phyloP scores from a whole-genome alignment of 768 basidiomycete genomes.

The Chalciporus pseudorubinellus region DNA sequence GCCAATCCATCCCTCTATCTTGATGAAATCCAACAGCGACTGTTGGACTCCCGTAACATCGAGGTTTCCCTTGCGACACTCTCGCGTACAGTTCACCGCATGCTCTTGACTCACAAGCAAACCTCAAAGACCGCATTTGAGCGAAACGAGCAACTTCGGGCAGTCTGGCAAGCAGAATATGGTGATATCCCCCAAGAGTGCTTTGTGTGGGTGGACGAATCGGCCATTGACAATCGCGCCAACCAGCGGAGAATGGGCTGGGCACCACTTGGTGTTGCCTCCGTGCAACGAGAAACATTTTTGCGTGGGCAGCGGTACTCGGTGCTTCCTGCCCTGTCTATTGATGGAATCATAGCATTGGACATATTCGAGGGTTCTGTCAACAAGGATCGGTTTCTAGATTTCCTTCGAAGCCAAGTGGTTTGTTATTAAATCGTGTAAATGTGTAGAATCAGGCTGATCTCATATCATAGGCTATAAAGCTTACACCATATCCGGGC shows the following conservation, averaged over 20 bases:
- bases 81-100: background rate
- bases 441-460: too few relatives aligned
- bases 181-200: background rate
- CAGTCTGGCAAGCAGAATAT: background rate
- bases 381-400: background rate
- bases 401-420: too few relatives aligned
- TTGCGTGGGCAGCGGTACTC: background rate
- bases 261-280: background rate
- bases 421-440: too few relatives aligned
- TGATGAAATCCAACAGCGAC: background rate
- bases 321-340: background rate
- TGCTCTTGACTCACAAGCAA: background rate
- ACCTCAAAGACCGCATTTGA: background rate
- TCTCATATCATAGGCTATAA: background rate
- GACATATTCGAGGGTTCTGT: background rate
- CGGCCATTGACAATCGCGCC: background rate
- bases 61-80: background rate
- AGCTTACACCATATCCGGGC: constrained; percentile 36
- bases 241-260: background rate
- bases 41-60: background rate
- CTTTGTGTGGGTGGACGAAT: background rate
- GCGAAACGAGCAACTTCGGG: background rate
- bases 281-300: background rate
- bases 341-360: background rate
- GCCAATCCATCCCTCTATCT: background rate